A percentile compares a stretch with the other conserved stretches of the same genome.
Evolutionary conservation across 1,284 basidiomycete genomes (phyloP).

Genomic region (Mycena sp.): DNA sequence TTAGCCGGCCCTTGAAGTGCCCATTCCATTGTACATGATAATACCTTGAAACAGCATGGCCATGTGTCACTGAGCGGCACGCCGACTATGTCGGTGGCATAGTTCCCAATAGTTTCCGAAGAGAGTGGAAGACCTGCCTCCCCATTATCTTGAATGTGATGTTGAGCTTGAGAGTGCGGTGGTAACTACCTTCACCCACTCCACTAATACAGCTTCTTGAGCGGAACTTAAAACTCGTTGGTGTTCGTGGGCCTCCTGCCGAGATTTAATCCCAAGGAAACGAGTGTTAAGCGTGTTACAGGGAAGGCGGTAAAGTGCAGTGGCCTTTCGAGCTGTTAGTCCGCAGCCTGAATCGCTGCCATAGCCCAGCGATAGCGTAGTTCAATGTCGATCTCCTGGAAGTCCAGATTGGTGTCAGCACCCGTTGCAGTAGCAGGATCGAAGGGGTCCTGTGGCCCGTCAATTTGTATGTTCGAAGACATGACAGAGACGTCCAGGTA

Average conservation of each 20-base stretch:
- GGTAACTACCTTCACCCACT: too few species aligned
- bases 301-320: slow-evolving; percentile 27
- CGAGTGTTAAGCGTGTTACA: slow-evolving; percentile 30
- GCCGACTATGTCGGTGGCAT: slow-evolving; percentile 33
- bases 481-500: background rate
- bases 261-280: slow-evolving; percentile 27
- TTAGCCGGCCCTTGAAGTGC: too few species aligned
- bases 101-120: slow-evolving; percentile 21
- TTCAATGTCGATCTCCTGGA: too few species aligned
- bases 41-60: slow-evolving; percentile 22
- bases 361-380: too few species aligned
- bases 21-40: too few species aligned
- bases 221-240: slow-evolving; percentile 30
- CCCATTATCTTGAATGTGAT: too few species aligned
- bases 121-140: slow-evolving; percentile 31
- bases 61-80: slow-evolving; percentile 32
- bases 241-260: slow-evolving; percentile 31
- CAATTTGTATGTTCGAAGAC: background rate
- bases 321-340: slow-evolving; percentile 18
- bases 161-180: too few species aligned
- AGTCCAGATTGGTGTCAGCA: background rate
- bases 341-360: background rate
- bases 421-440: background rate
- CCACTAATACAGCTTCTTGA: slow-evolving; percentile 38
- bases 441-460: background rate